Conservation (phyloP, 2,329 filamentous ascomycete species). For the Escovopsis sp. region DNA sequence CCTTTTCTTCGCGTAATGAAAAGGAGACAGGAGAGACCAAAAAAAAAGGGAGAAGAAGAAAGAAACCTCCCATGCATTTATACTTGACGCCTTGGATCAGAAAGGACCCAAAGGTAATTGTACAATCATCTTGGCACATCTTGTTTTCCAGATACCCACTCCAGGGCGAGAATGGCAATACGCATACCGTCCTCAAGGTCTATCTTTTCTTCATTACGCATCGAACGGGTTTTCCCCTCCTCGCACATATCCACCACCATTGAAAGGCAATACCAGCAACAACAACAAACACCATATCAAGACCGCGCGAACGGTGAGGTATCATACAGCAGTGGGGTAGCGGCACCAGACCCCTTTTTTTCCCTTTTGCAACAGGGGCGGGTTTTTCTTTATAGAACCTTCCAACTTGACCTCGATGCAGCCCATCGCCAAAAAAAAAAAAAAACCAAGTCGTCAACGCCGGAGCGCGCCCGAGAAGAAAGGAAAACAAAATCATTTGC, state of each 20-base stretch:
- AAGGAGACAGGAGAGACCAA: no score
- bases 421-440: no score
- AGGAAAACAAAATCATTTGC: not conserved
- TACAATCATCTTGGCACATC: no score
- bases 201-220: conserved; percentile 2
- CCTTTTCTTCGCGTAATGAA: no score
- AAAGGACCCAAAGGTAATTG: no score
- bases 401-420: not conserved
- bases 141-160: not conserved
- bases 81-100: not conserved
- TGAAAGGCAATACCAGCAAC: conserved; percentile 4
- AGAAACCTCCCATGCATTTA: not conserved
- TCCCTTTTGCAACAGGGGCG: no score
- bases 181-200: conserved; percentile 1
- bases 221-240: not conserved
- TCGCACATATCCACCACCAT: not conserved
- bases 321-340: conserved; percentile 10
- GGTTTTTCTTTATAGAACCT: conserved; percentile 1
- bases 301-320: conserved; percentile 8
- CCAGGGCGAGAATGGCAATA: conserved; percentile 1
- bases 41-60: not conserved
- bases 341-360: no score
- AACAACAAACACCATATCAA: no score
- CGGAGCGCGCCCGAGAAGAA: no score
- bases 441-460: no score